A percentile compares a stretch with the other conserved stretches of the same genome.
These are phyloP conservation scores for Phialemonium atrogriseum DNA, from an alignment of 2,329 filamentous ascomycete genomes.

Conservation along the genomic window DNA sequence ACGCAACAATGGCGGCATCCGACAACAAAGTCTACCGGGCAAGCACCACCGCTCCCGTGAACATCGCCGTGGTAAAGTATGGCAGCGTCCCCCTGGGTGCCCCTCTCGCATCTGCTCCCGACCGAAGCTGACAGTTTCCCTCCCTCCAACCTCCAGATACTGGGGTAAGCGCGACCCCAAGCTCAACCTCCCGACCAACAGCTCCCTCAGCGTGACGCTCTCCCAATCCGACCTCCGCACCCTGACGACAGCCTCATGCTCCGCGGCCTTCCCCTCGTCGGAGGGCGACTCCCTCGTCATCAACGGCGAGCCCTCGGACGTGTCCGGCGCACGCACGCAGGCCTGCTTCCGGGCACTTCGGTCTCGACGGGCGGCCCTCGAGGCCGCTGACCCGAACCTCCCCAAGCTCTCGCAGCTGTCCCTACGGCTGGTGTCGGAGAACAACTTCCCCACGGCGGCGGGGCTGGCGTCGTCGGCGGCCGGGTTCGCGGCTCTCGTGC, in stretches of 20 bases:
- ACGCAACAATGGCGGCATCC: constrained; percentile 18
- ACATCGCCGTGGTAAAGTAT: constrained; percentile 96
- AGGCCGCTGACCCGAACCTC: constrained; percentile 62
- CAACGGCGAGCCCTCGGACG: constrained; percentile 75
- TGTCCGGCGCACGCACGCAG: constrained; percentile 83
- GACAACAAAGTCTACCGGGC: constrained; percentile 68
- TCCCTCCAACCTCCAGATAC: constrained; percentile 38
- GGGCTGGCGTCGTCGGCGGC: constrained; percentile 70
- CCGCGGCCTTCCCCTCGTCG: constrained; percentile 51
- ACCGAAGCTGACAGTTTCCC: constrained; percentile 9
- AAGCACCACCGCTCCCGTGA: constrained; percentile 93
- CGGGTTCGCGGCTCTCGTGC: constrained; percentile 63
- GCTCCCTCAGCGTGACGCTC: constrained; percentile 92
- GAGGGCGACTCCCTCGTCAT: constrained; percentile 66
- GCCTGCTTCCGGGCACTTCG: constrained; percentile 88
- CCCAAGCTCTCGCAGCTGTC: constrained; percentile 71
- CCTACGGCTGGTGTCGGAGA: constrained; percentile 84
- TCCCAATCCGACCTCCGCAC: constrained; percentile 90
- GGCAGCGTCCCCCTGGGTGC: constrained; percentile 15
- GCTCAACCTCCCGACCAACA: constrained; percentile 96
- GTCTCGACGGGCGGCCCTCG: constrained; percentile 65
- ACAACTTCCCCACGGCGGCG: constrained; percentile 98
- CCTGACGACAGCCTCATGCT: constrained; percentile 91
- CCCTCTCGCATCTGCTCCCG: constrained; percentile 9
- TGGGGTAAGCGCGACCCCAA: constrained; percentile 96